Percentiles rank a stretch among this genome's conserved stretches.
phyloP scores from a whole-genome alignment of 352 stramenopile species.

The Pythium aquatile region DNA sequence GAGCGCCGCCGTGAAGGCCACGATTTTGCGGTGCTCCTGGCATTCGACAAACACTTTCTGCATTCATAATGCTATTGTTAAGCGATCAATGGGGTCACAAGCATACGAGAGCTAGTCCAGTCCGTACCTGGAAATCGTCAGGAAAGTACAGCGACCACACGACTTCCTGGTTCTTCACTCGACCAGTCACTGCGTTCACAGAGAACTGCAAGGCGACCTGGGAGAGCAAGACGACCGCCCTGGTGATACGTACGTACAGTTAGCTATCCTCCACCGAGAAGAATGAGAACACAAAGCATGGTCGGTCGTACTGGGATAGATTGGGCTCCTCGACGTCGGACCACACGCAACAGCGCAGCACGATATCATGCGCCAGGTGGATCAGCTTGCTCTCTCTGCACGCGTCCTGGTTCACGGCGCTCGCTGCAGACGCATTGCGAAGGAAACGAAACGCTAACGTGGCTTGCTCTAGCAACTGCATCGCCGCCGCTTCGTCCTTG shows the following conservation, averaged over 20 bases:
- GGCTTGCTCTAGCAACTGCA: constrained; percentile 18
- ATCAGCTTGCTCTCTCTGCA: constrained; percentile 34
- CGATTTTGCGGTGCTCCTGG: constrained; percentile 72
- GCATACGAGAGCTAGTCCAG: too few species aligned
- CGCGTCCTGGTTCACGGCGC: constrained; percentile 46
- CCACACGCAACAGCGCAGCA: constrained; percentile 49
- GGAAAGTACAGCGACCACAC: constrained; percentile 70
- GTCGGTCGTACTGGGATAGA: constrained; percentile 38
- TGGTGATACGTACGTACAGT: constrained; percentile 19
- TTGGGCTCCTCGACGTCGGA: constrained; percentile 55
- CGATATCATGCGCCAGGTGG: constrained; percentile 34
- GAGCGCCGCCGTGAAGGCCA: constrained; percentile 62
- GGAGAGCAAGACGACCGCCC: constrained; percentile 42
- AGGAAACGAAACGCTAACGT: constrained; percentile 68
- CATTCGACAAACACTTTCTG: constrained; percentile 85
- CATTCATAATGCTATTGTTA: too few species aligned
- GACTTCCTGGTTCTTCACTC: constrained; percentile 40
- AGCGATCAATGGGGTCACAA: too few species aligned
- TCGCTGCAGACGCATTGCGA: constrained; percentile 63
- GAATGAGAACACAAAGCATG: background rate
- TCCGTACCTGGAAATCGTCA: constrained; percentile 57
- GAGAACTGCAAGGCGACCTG: constrained; percentile 78
- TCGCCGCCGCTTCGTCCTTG: constrained; percentile 8
- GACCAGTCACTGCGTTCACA: constrained; percentile 60
- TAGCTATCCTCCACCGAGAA: background rate